A percentile compares a stretch with the other conserved stretches of the same genome.
Conservation (phyloP, 495 filamentous ascomycete species). For the Evernia prunastri region DNA sequence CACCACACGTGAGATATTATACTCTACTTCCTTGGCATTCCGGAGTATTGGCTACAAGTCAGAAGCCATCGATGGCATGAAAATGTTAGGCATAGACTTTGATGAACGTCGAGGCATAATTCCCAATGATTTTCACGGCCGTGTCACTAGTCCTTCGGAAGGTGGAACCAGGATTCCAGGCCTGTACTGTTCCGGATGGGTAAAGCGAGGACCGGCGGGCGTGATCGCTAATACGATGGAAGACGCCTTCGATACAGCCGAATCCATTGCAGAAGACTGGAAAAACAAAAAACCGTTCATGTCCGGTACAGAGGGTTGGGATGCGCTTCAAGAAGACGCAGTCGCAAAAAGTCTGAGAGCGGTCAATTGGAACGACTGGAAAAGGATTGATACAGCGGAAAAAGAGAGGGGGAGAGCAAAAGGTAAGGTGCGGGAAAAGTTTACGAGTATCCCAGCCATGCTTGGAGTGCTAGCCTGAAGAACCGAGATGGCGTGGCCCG, state of each 20-base stretch:
- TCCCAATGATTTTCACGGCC: slow-evolving; percentile 74
- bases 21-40: slow-evolving; percentile 67
- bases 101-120: slow-evolving; percentile 66
- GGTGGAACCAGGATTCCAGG: slow-evolving; percentile 53
- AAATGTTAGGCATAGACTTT: slow-evolving; percentile 73
- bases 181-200: slow-evolving; percentile 92
- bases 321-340: slow-evolving; percentile 54
- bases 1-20: slow-evolving; percentile 47
- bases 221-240: slow-evolving; percentile 96
- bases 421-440: slow-evolving; percentile 84
- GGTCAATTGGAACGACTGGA: slow-evolving; percentile 79
- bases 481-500: neutral
- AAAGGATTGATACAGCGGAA: slow-evolving; percentile 75
- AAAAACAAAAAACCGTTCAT: slow-evolving; percentile 42
- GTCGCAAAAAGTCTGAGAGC: slow-evolving; percentile 48
- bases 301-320: slow-evolving; percentile 59
- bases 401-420: slow-evolving; percentile 52
- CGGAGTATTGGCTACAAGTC: slow-evolving; percentile 90
- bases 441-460: slow-evolving; percentile 73
- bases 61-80: slow-evolving; percentile 64
- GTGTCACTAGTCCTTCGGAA: slow-evolving; percentile 48
- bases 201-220: slow-evolving; percentile 89
- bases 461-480: slow-evolving; percentile 51
- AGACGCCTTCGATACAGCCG: slow-evolving; percentile 85
- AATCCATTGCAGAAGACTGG: slow-evolving; percentile 73